Conservation (phyloP, 1,139 yeast species). For the Candida sp. region DNA sequence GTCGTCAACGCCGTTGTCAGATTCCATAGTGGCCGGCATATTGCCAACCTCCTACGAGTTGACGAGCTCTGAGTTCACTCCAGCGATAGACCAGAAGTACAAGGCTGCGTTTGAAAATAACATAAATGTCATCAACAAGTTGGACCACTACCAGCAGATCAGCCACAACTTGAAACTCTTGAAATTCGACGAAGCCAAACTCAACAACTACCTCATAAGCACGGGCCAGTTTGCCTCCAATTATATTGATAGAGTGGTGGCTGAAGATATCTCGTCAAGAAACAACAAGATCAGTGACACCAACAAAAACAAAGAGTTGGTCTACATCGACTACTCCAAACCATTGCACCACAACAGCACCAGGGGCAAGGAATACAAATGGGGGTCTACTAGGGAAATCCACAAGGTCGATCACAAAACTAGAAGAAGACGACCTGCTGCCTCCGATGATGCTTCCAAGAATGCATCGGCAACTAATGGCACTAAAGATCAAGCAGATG, state of each 20-base stretch:
- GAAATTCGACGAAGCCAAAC: conserved; percentile 30
- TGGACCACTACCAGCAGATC: conserved; percentile 32
- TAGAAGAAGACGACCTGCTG: conserved; percentile 14
- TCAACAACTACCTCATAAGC: conserved; percentile 26
- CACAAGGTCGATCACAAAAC: conserved; percentile 17
- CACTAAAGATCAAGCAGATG: conserved; percentile 1
- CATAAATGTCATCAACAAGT: conserved; percentile 27
- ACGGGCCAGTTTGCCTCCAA: conserved; percentile 33
- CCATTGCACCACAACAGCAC: conserved; percentile 23
- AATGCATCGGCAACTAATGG: conserved; percentile 13
- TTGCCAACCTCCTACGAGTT: conserved; percentile 6
- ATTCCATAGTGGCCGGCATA: conserved; percentile 12
- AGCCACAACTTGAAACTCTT: conserved; percentile 30
- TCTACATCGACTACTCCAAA: conserved; percentile 17
- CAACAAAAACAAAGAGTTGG: conserved; percentile 19
- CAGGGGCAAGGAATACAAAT: conserved; percentile 31
- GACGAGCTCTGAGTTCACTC: not conserved
- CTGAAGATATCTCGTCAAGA: conserved; percentile 37
- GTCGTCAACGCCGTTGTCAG: not conserved
- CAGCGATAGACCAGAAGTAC: conserved; percentile 15
- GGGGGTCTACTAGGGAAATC: conserved; percentile 35
- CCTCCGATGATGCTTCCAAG: conserved; percentile 9
- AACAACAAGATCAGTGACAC: conserved; percentile 20
- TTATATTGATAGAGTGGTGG: conserved; percentile 39
- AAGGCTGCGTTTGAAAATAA: conserved; percentile 26